phyloP scores from a whole-genome alignment of 1,284 basidiomycete genomes.

The Ustilago curta region DNA sequence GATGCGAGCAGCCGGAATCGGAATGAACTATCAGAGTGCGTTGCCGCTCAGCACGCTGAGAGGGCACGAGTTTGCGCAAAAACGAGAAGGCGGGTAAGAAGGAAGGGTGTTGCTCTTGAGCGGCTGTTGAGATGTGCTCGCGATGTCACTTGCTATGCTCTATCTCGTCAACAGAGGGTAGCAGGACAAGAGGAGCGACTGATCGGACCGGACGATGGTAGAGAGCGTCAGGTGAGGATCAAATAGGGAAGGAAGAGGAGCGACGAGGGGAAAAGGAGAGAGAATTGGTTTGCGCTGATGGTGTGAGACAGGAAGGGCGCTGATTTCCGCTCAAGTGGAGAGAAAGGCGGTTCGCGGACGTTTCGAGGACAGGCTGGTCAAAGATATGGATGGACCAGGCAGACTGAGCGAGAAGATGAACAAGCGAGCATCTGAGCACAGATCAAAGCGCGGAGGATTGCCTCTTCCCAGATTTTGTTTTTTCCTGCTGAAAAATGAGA shows the following conservation, averaged over 20 bases:
- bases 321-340: background rate
- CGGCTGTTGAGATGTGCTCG: slow-evolving; percentile 2
- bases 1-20: background rate
- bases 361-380: background rate
- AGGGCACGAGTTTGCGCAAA: background rate
- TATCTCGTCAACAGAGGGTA: slow-evolving; percentile 21
- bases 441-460: slow-evolving; percentile 18
- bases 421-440: slow-evolving; percentile 15
- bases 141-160: slow-evolving; percentile 13
- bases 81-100: background rate
- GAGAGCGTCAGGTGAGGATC: slow-evolving; percentile 16
- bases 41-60: background rate
- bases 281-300: slow-evolving; percentile 7
- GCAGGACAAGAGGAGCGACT: slow-evolving; percentile 10
- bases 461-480: background rate
- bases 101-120: background rate
- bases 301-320: background rate
- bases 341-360: background rate
- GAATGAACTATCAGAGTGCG: background rate
- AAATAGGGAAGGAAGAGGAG: background rate
- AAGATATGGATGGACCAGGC: slow-evolving; percentile 10
- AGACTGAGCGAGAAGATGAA: slow-evolving; percentile 3
- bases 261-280: background rate
- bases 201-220: slow-evolving; percentile 12
- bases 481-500: background rate